phyloP scores from a whole-genome alignment of 108 stramenopile genomes.

The Aureococcus anophagefferens region DNA sequence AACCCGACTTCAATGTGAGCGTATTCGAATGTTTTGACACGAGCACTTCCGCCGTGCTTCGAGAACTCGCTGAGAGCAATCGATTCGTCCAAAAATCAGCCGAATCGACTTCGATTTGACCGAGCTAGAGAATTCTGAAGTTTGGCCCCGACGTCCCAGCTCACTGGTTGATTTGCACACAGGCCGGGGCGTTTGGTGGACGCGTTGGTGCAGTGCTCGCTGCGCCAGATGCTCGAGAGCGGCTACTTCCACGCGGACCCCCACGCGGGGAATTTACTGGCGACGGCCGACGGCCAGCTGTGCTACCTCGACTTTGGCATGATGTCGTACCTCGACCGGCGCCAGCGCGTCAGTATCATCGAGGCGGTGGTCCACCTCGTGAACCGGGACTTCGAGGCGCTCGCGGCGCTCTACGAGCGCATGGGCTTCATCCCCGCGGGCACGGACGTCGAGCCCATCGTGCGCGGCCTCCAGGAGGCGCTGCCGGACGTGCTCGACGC shows the following conservation, averaged over 20 bases:
- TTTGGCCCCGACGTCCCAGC: no score
- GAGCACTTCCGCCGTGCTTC: no score
- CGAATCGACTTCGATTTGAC: no score
- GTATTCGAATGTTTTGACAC: no score
- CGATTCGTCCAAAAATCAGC: no score
- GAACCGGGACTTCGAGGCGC: slow-evolving; percentile 79
- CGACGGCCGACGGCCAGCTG: slow-evolving; percentile 62
- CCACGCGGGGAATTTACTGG: slow-evolving; percentile 72
- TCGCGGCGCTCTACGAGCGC: slow-evolving; percentile 67
- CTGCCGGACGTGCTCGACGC: slow-evolving; percentile 85
- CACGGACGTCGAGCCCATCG: slow-evolving; percentile 73
- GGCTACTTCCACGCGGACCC: slow-evolving; percentile 58
- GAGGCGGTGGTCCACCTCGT: slow-evolving; percentile 92
- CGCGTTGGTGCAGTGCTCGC: slow-evolving; percentile 78
- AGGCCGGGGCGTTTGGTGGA: no score
- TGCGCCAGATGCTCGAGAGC: slow-evolving; percentile 86
- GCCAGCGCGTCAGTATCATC: slow-evolving; percentile 82
- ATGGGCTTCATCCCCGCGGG: slow-evolving; percentile 85
- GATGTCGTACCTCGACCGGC: slow-evolving; percentile 76
- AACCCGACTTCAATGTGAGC: no score
- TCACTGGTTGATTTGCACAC: no score
- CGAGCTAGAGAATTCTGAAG: no score
- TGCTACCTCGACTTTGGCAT: slow-evolving; percentile 93
- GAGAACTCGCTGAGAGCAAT: no score
- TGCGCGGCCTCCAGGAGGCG: slow-evolving; percentile 69